Base-by-base conservation (phyloP, 169 alveolate species). In the Cryptosporidium muris region DNA sequence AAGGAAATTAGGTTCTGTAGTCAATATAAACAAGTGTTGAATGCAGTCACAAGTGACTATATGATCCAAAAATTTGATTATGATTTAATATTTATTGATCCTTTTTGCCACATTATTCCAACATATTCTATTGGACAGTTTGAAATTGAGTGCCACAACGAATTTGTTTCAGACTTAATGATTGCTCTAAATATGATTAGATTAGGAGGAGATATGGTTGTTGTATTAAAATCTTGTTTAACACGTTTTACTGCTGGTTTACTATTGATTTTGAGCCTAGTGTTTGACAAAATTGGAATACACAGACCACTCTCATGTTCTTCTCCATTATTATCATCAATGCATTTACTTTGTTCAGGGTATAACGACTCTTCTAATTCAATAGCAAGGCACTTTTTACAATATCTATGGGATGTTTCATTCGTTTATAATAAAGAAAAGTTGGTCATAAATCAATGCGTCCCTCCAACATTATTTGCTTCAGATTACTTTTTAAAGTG, bases 331-430 rank as follows among this genome's bases (percentile, higher is more conserved):
- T 90, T 88, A 91, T 68, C 94, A 25, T 85, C 81, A 47, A 9
- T 45, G 49, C 82, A 88, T 80, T 62, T 91, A 12, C 62, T 91
- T 38, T 90, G 94, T 63, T 54, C 85, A 2, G 80, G 89, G 34
- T 91, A 82, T 81, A 91, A 88, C 51, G 94, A 90, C 16, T 16
- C 63, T 63, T 81, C 82, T 14, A 88, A 91, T 74, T 65, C 90
- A 42, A 53, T 88, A 43, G 88, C 91, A 25, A 64, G 94, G 3
- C 93, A 91, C 65, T 91, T 81, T 64, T 53, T 90, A 49, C 94
- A 91, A 58, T 91, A 88, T 66, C 81, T 91, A 14, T 91, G 94
- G 94, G 94, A 91, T 65, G 91, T 92, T 47, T 65, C 74, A 4
- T 90, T 88, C 36, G 88, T 88, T 6, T 90, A 90, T 65, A 74